Base-by-base conservation (phyloP, 495 filamentous ascomycete species). In the Neurospora sp. region DNA sequence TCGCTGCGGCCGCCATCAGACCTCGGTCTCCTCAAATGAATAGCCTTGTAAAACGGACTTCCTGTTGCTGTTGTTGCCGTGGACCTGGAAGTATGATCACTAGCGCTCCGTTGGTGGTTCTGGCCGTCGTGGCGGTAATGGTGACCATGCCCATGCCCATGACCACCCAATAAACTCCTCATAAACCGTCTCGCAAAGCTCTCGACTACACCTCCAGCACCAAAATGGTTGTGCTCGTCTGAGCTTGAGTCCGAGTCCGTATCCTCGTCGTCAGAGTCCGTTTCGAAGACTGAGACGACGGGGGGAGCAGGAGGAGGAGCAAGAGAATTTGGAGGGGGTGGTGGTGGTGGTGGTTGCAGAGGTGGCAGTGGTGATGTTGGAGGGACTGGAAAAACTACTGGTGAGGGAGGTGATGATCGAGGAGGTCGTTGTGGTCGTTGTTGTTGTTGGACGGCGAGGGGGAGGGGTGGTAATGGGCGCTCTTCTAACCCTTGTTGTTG, bases 231-330 rank as follows among this genome's bases (percentile, higher is more conserved):
- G 14, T 70, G 27, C 38, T 74, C 75, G 70, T 70, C 54, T 62
- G 69, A 31, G 11, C 41, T 11, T 39, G 16, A 16, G 11, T 49
- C 23, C 0, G 6, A 39, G 2, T 76, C 70, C 0, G 66, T 20
- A 8, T 75, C 73, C 0, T 73, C 70, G 72, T 74, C 74, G 40
- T 79, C 77, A 1, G 79, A 74, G 54, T 80, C 78, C 6, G 60
- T 35, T 38, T 80, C 79, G 38, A 80, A 80, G 70, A 80, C 73
- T 27, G 78, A 80, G 38, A 76, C 66, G 42, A 66, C 60, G 4
- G 70, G 71, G n/a, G 74, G 72, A 20, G 39, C 4, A 8, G 16
- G 35, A 27, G 41, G 39, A 16, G 18, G 41, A 27, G 70, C 23
- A 20, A 49, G 5, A 14, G 71, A 31, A 31, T 31, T 31, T 14